Evolutionary conservation across 306 rosid species (phyloP).

Genomic region (Corylus heterophylla): DNA sequence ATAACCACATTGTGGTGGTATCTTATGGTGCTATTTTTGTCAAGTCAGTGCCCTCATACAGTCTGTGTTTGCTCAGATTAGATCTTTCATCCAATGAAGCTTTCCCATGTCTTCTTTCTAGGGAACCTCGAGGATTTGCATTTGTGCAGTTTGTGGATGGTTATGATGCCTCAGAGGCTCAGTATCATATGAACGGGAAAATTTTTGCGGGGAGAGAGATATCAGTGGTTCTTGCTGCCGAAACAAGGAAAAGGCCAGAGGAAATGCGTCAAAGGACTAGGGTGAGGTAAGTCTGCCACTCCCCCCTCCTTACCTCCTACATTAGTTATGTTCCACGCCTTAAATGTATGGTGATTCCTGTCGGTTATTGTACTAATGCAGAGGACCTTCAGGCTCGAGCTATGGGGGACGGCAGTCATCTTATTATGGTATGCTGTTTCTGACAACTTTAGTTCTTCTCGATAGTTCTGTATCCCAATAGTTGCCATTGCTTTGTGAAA

Average conservation of each 20-base stretch:
- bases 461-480: not conserved
- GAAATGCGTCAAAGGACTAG: slow-evolving; percentile 89
- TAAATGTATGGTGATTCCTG: slow-evolving; percentile 19
- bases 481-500: not conserved
- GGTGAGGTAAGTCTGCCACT: slow-evolving; percentile 46
- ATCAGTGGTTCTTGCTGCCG: slow-evolving; percentile 88
- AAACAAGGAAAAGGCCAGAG: slow-evolving; percentile 96
- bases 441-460: not conserved
- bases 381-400: slow-evolving; percentile 55
- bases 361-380: slow-evolving; percentile 33
- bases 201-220: slow-evolving; percentile 98
- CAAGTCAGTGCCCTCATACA: slow-evolving; percentile 35
- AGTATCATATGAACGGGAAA: slow-evolving; percentile 93
- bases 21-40: slow-evolving; percentile 38
- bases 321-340: not conserved
- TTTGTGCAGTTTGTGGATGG: slow-evolving; percentile 95
- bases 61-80: slow-evolving; percentile 29
- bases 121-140: slow-evolving; percentile 99
- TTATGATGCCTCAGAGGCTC: slow-evolving; percentile 95
- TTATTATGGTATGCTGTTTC: slow-evolving; percentile 62
- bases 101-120: slow-evolving; percentile 41
- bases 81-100: slow-evolving; percentile 35
- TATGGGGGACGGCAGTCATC: slow-evolving; percentile 76
- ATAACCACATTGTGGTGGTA: slow-evolving; percentile 48
- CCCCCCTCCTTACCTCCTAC: not conserved